Evolutionary conservation across 2,329 filamentous ascomycete species (phyloP).

Genomic region (Fusarium chlamydosporum): DNA sequence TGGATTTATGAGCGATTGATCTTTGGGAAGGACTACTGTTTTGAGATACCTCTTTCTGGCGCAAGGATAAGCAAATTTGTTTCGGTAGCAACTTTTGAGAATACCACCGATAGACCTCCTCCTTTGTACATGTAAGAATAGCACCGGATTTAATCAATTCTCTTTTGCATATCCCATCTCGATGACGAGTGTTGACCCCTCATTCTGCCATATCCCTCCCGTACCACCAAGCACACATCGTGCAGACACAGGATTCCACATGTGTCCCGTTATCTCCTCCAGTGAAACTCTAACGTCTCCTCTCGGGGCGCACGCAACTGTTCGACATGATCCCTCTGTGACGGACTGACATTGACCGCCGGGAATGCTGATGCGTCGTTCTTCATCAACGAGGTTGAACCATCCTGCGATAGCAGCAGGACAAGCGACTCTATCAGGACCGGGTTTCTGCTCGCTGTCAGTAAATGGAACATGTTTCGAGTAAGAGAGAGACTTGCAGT

Average conservation of each 20-base stretch:
- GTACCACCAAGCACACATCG: slow-evolving; percentile 44
- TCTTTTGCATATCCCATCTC: slow-evolving; percentile 29
- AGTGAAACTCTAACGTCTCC: slow-evolving; percentile 10
- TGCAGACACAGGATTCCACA: slow-evolving; percentile 47
- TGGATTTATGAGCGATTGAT: slow-evolving; percentile 38
- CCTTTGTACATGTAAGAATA: slow-evolving; percentile 16
- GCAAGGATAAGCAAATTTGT: slow-evolving; percentile 19
- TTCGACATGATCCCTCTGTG: slow-evolving; percentile 23
- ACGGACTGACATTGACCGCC: slow-evolving; percentile 34
- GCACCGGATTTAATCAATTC: slow-evolving; percentile 13
- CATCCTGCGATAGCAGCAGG: slow-evolving; percentile 40
- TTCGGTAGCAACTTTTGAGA: background rate
- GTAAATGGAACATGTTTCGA: background rate
- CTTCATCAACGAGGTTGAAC: slow-evolving; percentile 13
- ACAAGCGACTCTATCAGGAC: slow-evolving; percentile 40
- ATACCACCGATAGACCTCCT: slow-evolving; percentile 11
- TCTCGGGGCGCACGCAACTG: slow-evolving; percentile 37
- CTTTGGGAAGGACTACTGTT: slow-evolving; percentile 15
- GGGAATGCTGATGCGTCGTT: slow-evolving; percentile 18
- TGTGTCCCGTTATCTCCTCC: slow-evolving; percentile 32
- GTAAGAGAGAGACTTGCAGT: slow-evolving; percentile 7
- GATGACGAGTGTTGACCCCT: slow-evolving; percentile 34
- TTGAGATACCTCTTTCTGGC: slow-evolving; percentile 41
- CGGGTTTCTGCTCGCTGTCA: slow-evolving; percentile 22
- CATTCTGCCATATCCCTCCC: slow-evolving; percentile 44